A percentile compares a stretch with the other conserved stretches of the same genome.
These are phyloP conservation scores for Boletus subcaerulescens DNA, from an alignment of 768 basidiomycete genomes.

Conservation along the genomic window DNA sequence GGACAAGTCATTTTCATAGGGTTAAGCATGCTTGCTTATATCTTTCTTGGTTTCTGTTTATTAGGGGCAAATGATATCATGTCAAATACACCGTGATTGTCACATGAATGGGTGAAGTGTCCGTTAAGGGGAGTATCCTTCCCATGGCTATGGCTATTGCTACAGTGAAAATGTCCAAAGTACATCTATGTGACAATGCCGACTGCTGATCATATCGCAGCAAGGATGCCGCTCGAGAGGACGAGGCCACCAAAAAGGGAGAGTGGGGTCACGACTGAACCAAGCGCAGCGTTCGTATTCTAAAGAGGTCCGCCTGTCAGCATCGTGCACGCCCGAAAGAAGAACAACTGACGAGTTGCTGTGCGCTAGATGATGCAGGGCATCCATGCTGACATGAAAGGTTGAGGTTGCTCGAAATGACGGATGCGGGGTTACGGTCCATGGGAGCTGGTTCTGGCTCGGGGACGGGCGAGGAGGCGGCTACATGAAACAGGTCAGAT, in stretches of 20 bases:
- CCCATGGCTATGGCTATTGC: slow-evolving; percentile 9
- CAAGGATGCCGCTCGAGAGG: slow-evolving; percentile 21
- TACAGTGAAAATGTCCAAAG: slow-evolving; percentile 16
- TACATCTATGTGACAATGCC: slow-evolving; percentile 1
- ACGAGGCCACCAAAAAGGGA: slow-evolving; percentile 22
- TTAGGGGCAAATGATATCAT: too few relatives aligned
- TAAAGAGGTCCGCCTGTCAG: not conserved
- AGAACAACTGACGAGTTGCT: slow-evolving; percentile 19
- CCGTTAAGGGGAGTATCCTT: not conserved
- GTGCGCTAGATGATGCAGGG: slow-evolving; percentile 11
- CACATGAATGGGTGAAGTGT: not conserved
- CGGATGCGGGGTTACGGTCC: slow-evolving; percentile 14
- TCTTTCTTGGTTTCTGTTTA: not conserved
- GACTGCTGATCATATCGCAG: slow-evolving; percentile 6
- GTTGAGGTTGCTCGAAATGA: slow-evolving; percentile 25
- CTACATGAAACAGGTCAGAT: slow-evolving; percentile 6
- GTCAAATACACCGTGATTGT: not conserved
- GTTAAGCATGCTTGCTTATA: not conserved
- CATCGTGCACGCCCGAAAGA: not conserved
- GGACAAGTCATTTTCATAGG: not conserved
- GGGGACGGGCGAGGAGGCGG: slow-evolving; percentile 21
- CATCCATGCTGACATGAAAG: slow-evolving; percentile 26
- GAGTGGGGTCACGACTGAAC: slow-evolving; percentile 16
- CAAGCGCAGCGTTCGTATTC: slow-evolving; percentile 20
- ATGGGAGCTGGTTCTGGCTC: slow-evolving; percentile 25